Evolutionary conservation across 371 early-diverging fungal species (phyloP).

Genomic region (Lichtheimia ramosa): DNA sequence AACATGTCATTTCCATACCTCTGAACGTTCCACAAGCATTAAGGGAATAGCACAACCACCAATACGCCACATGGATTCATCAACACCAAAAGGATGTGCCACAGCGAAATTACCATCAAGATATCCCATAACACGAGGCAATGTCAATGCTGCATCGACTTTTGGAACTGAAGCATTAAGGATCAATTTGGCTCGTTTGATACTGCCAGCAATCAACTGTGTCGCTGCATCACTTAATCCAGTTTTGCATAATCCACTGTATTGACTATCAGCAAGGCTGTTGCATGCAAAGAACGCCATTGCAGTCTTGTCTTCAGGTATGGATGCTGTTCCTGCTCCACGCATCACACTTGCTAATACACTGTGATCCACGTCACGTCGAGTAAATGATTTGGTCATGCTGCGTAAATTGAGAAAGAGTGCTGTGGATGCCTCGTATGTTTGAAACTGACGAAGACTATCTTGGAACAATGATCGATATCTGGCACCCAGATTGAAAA

Average conservation of each 20-base stretch:
- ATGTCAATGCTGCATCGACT: conserved; percentile 50
- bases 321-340: conserved; percentile 41
- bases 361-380: conserved; percentile 37
- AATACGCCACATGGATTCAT: conserved; percentile 75
- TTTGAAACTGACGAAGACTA: conserved; percentile 66
- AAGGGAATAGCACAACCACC: conserved; percentile 71
- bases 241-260: conserved; percentile 36
- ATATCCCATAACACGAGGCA: conserved; percentile 45
- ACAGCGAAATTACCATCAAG: conserved; percentile 57
- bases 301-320: conserved; percentile 60
- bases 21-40: conserved; percentile 60
- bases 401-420: conserved; percentile 55
- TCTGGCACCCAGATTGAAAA: conserved; percentile 66
- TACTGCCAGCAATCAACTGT: conserved; percentile 17
- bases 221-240: conserved; percentile 37
- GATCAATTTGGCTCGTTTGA: conserved; percentile 33
- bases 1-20: conserved; percentile 21
- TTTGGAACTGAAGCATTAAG: conserved; percentile 66
- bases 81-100: conserved; percentile 59
- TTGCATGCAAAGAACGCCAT: conserved; percentile 69
- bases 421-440: conserved; percentile 64
- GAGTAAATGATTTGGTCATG: conserved; percentile 28
- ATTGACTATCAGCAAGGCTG: conserved; percentile 43
- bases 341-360: conserved; percentile 58
- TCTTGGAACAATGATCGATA: conserved; percentile 72